These are phyloP conservation scores for Aspergillus taichungensis DNA, from an alignment of 495 filamentous ascomycete genomes.

Conservation along the genomic window DNA sequence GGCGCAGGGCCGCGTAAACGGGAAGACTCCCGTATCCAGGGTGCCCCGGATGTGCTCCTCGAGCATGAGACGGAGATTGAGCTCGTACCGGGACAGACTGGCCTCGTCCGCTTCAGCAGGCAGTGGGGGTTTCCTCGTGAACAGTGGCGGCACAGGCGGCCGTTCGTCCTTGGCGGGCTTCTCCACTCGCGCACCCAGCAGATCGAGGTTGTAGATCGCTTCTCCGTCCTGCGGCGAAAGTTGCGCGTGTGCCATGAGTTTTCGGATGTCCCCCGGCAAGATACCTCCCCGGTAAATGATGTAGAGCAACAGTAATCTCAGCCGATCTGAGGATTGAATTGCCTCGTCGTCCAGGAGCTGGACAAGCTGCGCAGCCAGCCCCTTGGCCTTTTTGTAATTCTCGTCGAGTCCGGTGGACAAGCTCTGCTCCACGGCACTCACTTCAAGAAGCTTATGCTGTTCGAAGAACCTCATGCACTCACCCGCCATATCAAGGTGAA, in stretches of 20 bases:
- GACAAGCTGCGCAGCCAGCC: conserved; percentile 75
- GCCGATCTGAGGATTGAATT: conserved; percentile 59
- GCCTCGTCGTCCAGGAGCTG: conserved; percentile 75
- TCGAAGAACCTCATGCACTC: conserved; percentile 93
- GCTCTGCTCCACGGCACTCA: conserved; percentile 77
- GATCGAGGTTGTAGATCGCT: conserved; percentile 66
- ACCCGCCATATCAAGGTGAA: conserved; percentile 96
- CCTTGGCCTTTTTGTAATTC: conserved; percentile 83
- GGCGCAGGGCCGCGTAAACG: conserved; percentile 70
- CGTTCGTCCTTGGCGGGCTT: conserved; percentile 70
- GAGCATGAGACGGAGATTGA: conserved; percentile 53
- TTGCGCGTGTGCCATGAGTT: conserved; percentile 75
- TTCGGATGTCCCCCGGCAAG: conserved; percentile 72
- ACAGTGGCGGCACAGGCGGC: conserved; percentile 54
- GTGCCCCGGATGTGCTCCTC: conserved; percentile 56
- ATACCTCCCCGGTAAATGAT: conserved; percentile 84
- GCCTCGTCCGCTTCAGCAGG: conserved; percentile 41
- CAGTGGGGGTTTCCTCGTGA: conserved; percentile 49
- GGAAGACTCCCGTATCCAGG: conserved; percentile 55
- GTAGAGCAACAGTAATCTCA: conserved; percentile 79
- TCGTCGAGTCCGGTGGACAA: conserved; percentile 91
- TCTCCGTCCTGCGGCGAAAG: conserved; percentile 65
- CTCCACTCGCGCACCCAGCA: conserved; percentile 69
- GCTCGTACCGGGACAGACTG: conserved; percentile 42
- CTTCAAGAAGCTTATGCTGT: conserved; percentile 70